These are phyloP conservation scores for Termitomyces bulborhizus DNA, from an alignment of 768 basidiomycete species.

Conservation along the genomic window DNA sequence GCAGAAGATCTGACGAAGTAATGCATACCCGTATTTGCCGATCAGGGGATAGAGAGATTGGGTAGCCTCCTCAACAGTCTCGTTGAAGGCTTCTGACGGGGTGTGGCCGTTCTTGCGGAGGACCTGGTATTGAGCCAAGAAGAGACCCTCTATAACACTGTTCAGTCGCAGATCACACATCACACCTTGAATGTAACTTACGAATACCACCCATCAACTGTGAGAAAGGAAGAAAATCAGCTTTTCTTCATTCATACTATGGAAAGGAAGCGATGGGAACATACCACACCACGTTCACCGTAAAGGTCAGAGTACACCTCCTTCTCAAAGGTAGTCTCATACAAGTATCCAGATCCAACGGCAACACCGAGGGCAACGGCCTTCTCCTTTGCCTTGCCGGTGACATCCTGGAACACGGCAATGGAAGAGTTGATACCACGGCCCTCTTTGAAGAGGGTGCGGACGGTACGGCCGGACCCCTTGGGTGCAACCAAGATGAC, in stretches of 20 bases:
- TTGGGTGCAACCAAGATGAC: slow-evolving; percentile 99
- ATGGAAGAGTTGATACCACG: slow-evolving; percentile 95
- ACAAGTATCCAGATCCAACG: slow-evolving; percentile 95
- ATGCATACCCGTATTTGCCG: slow-evolving; percentile 82
- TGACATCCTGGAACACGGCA: slow-evolving; percentile 96
- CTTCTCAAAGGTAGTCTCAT: slow-evolving; percentile 99
- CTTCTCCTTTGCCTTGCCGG: slow-evolving; percentile 96
- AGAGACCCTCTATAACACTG: slow-evolving; percentile 74
- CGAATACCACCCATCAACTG: slow-evolving; percentile 97
- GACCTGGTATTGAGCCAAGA: slow-evolving; percentile 98
- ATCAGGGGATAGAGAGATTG: slow-evolving; percentile 97
- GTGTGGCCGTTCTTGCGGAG: slow-evolving; percentile 94
- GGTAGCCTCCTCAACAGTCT: slow-evolving; percentile 99
- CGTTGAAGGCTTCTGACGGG: slow-evolving; percentile 99
- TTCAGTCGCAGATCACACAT: background rate
- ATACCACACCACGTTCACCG: slow-evolving; percentile 98
- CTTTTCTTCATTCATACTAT: background rate
- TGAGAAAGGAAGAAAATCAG: slow-evolving; percentile 4
- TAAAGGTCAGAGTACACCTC: slow-evolving; percentile 99
- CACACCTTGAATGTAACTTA: slow-evolving; percentile 29
- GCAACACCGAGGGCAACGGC: slow-evolving; percentile 92
- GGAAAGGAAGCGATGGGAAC: slow-evolving; percentile 25
- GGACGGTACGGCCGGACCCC: slow-evolving; percentile 97
- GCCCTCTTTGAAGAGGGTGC: slow-evolving; percentile 99
- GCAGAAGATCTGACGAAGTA: background rate